Percentiles rank a stretch among this genome's conserved stretches.
These are phyloP conservation scores for Tetratostichococcus sp. DNA, from an alignment of 139 green algal species.

Conservation along the genomic window DNA sequence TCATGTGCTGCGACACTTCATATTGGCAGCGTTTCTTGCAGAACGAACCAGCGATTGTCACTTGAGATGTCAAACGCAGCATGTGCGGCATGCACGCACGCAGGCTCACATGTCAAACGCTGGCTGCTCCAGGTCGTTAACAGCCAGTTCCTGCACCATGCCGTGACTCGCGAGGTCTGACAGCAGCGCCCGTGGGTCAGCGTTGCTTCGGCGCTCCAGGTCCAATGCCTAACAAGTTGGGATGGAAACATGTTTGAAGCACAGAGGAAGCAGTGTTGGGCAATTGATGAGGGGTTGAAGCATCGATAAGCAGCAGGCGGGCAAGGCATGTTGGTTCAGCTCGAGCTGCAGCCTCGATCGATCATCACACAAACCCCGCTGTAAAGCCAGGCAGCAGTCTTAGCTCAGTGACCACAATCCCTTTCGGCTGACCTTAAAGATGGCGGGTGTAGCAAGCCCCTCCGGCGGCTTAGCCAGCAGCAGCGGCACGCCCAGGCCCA, in stretches of 20 bases:
- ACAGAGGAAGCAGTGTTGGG: no score
- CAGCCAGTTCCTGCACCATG: slow-evolving; percentile 51
- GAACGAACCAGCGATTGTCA: not conserved
- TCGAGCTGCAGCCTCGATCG: no score
- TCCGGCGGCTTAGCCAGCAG: slow-evolving; percentile 90
- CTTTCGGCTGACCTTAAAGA: slow-evolving; percentile 72
- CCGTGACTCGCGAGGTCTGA: slow-evolving; percentile 21
- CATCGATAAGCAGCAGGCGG: no score
- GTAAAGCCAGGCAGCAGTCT: no score
- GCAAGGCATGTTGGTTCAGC: no score
- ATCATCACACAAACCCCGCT: no score
- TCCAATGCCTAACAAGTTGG: slow-evolving; percentile 66
- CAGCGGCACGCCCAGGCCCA: slow-evolving; percentile 77
- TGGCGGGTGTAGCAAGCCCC: slow-evolving; percentile 78
- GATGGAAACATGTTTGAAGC: no score
- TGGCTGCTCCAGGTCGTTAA: slow-evolving; percentile 93
- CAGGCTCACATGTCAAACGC: slow-evolving; percentile 75
- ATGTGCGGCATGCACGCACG: not conserved
- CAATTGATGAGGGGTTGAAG: no score
- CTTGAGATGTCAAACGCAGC: not conserved
- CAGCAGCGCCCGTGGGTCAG: slow-evolving; percentile 80
- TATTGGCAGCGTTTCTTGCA: not conserved
- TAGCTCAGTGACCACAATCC: no score
- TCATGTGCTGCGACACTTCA: no score
- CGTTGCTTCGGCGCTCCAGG: slow-evolving; percentile 61